Evolutionary conservation across 2,329 filamentous ascomycete species (phyloP), one percentile per base, ranked within the genome.

Genomic region (Cercospora sp.): DNA sequence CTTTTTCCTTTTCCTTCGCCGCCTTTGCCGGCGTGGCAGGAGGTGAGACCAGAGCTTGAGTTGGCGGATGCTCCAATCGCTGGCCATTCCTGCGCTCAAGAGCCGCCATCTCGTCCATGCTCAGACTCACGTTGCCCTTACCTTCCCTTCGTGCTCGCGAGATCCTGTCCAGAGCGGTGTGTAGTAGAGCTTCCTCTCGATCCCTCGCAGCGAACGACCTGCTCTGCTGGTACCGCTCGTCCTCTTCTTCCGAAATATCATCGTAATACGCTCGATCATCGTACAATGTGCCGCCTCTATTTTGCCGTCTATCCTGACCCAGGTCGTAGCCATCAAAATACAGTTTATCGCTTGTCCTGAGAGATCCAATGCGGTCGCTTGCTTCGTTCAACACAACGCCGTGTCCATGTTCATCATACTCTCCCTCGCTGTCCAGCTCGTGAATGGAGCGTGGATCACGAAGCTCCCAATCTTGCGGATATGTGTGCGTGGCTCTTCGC

Each of bases 161-260:
- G 77, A 97, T 96, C 72, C 92, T 90, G 74, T 89, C 88, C 79
- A 96, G 82, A 49, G 94, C 94, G 71, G 88, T 88, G 72, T 93
- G 90, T 71, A 95, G 88, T 74, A 97, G 80, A 71, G 86, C 85
- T 73, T 94, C 90, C 77, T 97, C 92, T 73, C 87, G 87, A 67
- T 91, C 88, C 74, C 83, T 83, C 72, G 86, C 83, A 67, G 86
- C 84, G 70, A 88, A 84, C 70, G 88, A 75, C 51, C 61, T 32
- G 32, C 34, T 18, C 45, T 64, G 61, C 70, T 88, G 84, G 70
- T 86, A 79, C 18, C 66, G 61, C 26, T 68, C 63, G 26, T 79
- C 82, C 66, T 85, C 85, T 63, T 88, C 84, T 65, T 87, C 83
- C 57, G 85, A 81, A 71, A 71, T 68, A 69, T 73, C 71, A 61